Evolutionary conservation across 75 land plant species (phyloP).

Genomic region (Isoetes taiwanensis): DNA sequence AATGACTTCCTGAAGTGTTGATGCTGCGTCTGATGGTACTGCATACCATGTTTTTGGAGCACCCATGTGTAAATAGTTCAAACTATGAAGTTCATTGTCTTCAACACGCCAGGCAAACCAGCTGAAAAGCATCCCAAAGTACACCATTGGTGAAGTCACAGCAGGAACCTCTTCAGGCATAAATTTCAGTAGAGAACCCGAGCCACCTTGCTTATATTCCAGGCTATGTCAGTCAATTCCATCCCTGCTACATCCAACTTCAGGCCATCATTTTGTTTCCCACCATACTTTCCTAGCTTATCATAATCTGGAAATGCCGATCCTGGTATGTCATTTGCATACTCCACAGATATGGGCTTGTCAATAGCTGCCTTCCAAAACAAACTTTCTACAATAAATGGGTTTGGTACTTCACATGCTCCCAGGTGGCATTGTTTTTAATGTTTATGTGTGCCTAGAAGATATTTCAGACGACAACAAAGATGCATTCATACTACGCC

Average conservation of each 20-base stretch:
- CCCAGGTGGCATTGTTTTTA: no score
- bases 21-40: constrained; percentile 83
- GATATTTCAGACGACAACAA: no score
- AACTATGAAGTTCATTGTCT: constrained; percentile 94
- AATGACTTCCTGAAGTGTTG: constrained; percentile 89
- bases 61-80: constrained; percentile 90
- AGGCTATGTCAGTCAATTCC: constrained; percentile 55
- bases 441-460: no score
- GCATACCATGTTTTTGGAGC: constrained; percentile 98
- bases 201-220: constrained; percentile 87
- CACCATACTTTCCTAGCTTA: no score
- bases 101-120: constrained; percentile 99
- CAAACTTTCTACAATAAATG: constrained; percentile 55
- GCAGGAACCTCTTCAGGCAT: constrained; percentile 99
- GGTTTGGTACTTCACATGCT: no score
- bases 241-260: no score
- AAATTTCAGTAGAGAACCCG: constrained; percentile 76
- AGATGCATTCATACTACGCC: no score
- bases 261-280: no score
- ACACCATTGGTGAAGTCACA: constrained; percentile 96
- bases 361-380: constrained; percentile 76
- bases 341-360: constrained; percentile 79
- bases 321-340: constrained; percentile 95
- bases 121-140: constrained; percentile 93
- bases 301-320: constrained; percentile 78